Conservation (phyloP, 805 yeast genomes). For the Cyberlindnera maclurae region DNA sequence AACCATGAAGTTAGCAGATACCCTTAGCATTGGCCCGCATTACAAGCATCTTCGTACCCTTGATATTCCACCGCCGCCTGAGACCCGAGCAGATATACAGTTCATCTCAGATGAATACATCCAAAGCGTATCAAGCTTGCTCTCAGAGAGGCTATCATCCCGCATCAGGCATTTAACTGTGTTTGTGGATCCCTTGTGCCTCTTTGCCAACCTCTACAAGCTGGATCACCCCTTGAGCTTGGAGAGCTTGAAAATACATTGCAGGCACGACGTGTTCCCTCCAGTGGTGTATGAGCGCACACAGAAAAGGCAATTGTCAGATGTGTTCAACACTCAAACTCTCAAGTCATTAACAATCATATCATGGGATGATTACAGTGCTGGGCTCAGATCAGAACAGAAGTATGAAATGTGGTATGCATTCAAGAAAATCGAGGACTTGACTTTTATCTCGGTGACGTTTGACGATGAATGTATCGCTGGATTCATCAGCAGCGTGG, state of each 20-base stretch:
- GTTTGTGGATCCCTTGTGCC: constrained; percentile 32
- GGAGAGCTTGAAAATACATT: constrained; percentile 32
- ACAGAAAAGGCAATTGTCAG: constrained; percentile 24
- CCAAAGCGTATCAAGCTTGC: constrained; percentile 19
- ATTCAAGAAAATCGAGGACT: constrained; percentile 30
- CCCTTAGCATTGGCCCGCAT: constrained; percentile 24
- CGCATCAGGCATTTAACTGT: constrained; percentile 23
- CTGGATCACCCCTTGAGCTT: constrained; percentile 26
- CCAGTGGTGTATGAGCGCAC: constrained; percentile 21
- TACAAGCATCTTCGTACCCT: constrained; percentile 18
- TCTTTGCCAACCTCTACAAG: constrained; percentile 27
- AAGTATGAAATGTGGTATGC: constrained; percentile 31
- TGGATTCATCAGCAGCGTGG: constrained; percentile 26
- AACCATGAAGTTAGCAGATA: constrained; percentile 30
- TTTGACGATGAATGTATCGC: constrained; percentile 24
- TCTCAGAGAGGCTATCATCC: background rate
- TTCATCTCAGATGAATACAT: constrained; percentile 24
- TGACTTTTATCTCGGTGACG: constrained; percentile 34
- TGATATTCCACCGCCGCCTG: constrained; percentile 27
- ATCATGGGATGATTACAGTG: constrained; percentile 32
- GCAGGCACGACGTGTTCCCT: constrained; percentile 34
- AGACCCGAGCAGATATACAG: constrained; percentile 21
- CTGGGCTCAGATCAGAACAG: too few relatives aligned
- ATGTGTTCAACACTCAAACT: constrained; percentile 29
- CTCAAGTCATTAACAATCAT: constrained; percentile 33